Evolutionary conservation across 768 basidiomycete genomes (phyloP), one percentile per base, ranked within the genome.

Genomic region (Astraeus odoratus): DNA sequence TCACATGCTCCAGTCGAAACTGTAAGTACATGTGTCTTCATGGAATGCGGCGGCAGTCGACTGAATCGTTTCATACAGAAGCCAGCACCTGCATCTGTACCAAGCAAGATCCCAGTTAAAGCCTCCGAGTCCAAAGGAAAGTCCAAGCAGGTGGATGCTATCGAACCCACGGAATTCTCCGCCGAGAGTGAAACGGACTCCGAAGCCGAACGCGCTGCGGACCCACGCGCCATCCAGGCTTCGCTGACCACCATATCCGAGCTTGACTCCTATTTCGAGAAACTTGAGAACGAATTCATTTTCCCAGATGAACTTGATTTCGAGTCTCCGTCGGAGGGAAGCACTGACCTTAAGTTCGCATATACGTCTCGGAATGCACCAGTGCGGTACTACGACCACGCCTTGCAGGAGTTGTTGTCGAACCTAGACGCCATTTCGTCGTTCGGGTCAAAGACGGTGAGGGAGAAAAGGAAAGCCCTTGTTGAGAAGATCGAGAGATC

Each of bases 381-480:
- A 0, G 64, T 86, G 30, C 78, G 78, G 44, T 73, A 69, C 50
- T 80, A 83, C 61, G 76, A 81, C 51, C 73, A 84, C 51, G 71
- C 74, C 16, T 63, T 86, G n/a, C 70, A 70, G 41, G 63, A 69
- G 31, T 67, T 88, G 20, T 62, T 88, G 16, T 55, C 68, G 9
- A 67, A 71, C 48, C 68, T 86, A 20, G 85, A 87, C 53, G 71
- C 68, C 1, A 68, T 87, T 23, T 72, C 79, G 25, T 81, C 79
- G 50, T 70, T 67, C 39, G 85, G 84, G 3, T 76, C 81, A 49
- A 67, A 67, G 20, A 67, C 57, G 8, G 65, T 88, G 36, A 59
- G 84, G 39, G 60, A 60, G 18, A 63, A 53, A 43, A 59, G 85
- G 51, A 83, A 78, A 63, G 69, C 69, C 36, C 67, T 79, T 8